A percentile compares a stretch with the other conserved stretches of the same genome.
Conservation (phyloP, 306 rosid species). For the Malus asiatica region DNA sequence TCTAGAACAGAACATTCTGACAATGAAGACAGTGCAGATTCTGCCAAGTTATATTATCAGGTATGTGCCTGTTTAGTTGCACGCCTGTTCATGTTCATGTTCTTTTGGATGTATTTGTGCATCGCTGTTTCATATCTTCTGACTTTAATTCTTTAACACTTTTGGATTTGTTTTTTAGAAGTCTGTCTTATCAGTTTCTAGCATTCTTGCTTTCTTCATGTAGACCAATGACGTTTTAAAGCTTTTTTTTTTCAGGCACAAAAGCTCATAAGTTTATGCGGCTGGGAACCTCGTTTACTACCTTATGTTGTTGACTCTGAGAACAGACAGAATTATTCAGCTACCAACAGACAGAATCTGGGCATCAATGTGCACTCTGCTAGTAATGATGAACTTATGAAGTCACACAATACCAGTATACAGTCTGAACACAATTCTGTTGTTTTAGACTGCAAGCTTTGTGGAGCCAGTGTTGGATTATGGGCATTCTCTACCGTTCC, state of each 20-base stretch:
- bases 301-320: conserved; percentile 64
- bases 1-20: conserved; percentile 35
- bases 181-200: not conserved
- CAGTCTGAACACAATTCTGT: conserved; percentile 64
- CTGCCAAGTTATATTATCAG: conserved; percentile 58
- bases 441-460: conserved; percentile 77
- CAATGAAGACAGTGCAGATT: conserved; percentile 41
- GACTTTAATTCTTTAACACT: not conserved
- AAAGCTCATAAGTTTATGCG: conserved; percentile 71
- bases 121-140: not conserved
- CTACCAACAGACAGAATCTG: conserved; percentile 23
- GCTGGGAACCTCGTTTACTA: conserved; percentile 83
- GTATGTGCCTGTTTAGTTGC: conserved; percentile 28
- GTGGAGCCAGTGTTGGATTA: conserved; percentile 92
- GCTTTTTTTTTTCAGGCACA: conserved; percentile 51
- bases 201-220: conserved; percentile 4
- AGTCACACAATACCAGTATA: conserved; percentile 27
- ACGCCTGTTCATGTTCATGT: not conserved
- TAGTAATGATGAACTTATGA: conserved; percentile 20
- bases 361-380: conserved; percentile 25
- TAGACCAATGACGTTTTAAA: not conserved
- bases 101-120: not conserved
- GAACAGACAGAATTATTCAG: conserved; percentile 30
- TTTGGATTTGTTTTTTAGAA: not conserved
- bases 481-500: conserved; percentile 70